A percentile compares a stretch with the other conserved stretches of the same genome.
These are phyloP conservation scores for Trichocladium uniseriatum DNA, from an alignment of 495 filamentous ascomycete species.

Conservation along the genomic window DNA sequence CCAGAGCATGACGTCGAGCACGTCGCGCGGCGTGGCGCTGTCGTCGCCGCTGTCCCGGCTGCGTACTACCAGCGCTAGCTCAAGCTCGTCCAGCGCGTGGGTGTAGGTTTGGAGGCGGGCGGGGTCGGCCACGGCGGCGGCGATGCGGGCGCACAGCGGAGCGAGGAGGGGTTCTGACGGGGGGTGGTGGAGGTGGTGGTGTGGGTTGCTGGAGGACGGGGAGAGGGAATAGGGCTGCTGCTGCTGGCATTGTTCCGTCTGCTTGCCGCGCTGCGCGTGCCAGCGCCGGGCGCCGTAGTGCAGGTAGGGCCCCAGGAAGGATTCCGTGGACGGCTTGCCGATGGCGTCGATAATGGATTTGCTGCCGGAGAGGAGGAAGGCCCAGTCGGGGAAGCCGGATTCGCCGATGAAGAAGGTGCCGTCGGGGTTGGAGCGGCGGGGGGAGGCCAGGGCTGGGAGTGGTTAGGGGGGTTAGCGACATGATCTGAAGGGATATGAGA, in stretches of 20 bases:
- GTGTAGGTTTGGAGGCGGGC: conserved; percentile 14
- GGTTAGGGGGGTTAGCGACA: too few relatives aligned
- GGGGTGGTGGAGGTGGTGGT: too few relatives aligned
- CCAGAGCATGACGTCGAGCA: conserved; percentile 32
- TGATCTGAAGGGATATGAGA: not conserved
- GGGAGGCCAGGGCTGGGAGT: conserved; percentile 20
- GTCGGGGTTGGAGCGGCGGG: conserved; percentile 20
- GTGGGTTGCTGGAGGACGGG: too few relatives aligned
- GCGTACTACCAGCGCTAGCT: conserved; percentile 16
- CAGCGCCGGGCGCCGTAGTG: conserved; percentile 21
- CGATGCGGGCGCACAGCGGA: conserved; percentile 9
- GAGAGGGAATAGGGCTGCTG: too few relatives aligned
- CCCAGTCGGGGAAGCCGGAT: conserved; percentile 27
- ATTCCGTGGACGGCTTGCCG: conserved; percentile 10
- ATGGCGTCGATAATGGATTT: conserved; percentile 20
- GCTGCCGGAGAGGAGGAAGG: conserved; percentile 26
- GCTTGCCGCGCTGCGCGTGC: conserved; percentile 10
- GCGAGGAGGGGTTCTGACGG: not conserved
- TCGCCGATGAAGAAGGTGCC: conserved; percentile 23
- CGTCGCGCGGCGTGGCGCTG: conserved; percentile 15
- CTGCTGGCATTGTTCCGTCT: not conserved
- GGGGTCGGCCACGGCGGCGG: not conserved
- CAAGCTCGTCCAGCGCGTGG: conserved; percentile 26
- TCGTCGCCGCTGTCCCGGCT: too few relatives aligned
- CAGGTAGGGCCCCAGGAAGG: conserved; percentile 20